A percentile compares a stretch with the other conserved stretches of the same genome.
These are phyloP conservation scores for Inga leiocalycina DNA, from an alignment of 306 rosid species.

Conservation along the genomic window DNA sequence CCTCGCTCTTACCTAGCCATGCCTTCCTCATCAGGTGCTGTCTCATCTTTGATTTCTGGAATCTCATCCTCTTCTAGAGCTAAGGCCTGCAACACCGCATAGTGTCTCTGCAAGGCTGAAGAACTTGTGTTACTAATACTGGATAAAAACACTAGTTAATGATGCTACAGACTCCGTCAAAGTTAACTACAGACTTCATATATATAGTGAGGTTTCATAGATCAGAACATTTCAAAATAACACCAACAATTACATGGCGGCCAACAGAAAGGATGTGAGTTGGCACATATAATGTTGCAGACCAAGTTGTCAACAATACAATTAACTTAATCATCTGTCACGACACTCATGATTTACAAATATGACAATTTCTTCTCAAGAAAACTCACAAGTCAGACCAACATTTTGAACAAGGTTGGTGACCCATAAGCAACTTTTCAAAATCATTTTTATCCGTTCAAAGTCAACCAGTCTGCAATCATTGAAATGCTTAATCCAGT, in stretches of 20 bases:
- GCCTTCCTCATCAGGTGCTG: constrained; percentile 91
- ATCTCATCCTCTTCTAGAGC: constrained; percentile 89
- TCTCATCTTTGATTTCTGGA: constrained; percentile 83
- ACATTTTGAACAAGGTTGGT: not conserved
- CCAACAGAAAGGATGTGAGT: not conserved
- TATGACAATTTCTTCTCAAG: constrained; percentile 10
- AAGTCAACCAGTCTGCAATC: constrained; percentile 12
- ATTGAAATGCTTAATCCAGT: constrained; percentile 22
- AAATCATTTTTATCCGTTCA: constrained; percentile 6
- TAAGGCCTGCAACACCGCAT: constrained; percentile 82
- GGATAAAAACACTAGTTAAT: constrained; percentile 6
- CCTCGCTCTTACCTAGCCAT: constrained; percentile 62
- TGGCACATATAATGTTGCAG: not conserved
- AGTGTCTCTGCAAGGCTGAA: constrained; percentile 95
- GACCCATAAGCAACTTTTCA: not conserved
- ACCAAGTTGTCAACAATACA: constrained; percentile 8
- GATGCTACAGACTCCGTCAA: constrained; percentile 1
- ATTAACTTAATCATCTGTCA: constrained; percentile 13
- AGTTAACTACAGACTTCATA: not conserved
- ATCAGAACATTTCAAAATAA: constrained; percentile 4
- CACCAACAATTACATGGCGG: not conserved
- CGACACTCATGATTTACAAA: constrained; percentile 10
- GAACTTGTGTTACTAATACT: constrained; percentile 15
- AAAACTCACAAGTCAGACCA: not conserved
- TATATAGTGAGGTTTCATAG: not conserved